A percentile compares a stretch with the other conserved stretches of the same genome.
These are phyloP conservation scores for Tolypocladium tropicale DNA, from an alignment of 2,329 filamentous ascomycete species.

Conservation along the genomic window DNA sequence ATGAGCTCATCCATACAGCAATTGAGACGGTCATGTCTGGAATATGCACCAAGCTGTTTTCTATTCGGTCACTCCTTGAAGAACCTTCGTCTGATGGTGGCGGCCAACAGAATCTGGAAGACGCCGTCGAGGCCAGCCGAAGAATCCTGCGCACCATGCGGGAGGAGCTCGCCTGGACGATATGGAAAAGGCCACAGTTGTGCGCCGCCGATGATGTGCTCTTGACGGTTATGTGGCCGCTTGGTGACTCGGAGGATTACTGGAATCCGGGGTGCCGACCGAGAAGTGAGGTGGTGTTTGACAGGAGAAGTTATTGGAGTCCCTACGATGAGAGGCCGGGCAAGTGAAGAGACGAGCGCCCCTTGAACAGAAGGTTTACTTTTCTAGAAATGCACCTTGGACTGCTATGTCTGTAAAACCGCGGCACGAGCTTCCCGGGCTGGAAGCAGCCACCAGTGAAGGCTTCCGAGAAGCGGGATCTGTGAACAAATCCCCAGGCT, in stretches of 20 bases:
- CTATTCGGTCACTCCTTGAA: background rate
- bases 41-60: constrained; percentile 26
- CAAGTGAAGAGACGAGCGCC: background rate
- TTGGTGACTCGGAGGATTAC: constrained; percentile 44
- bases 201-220: constrained; percentile 46
- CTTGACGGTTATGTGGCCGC: constrained; percentile 55
- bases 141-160: constrained; percentile 24
- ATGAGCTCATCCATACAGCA: constrained; percentile 33
- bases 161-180: constrained; percentile 45
- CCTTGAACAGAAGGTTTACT: background rate
- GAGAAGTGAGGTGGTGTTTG: constrained; percentile 11
- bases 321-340: background rate
- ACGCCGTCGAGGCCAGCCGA: constrained; percentile 10
- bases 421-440: too few relatives aligned
- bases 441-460: background rate
- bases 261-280: constrained; percentile 22
- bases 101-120: constrained; percentile 2
- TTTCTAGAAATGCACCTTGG: background rate
- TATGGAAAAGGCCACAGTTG: constrained; percentile 45
- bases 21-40: constrained; percentile 25
- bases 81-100: background rate
- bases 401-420: too few relatives aligned
- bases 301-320: constrained; percentile 13
- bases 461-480: background rate
- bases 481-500: background rate